Percentiles rank a stretch among this genome's conserved stretches.
phyloP scores from a whole-genome alignment of 345 rosid species.

The Rhizophora mangle region DNA sequence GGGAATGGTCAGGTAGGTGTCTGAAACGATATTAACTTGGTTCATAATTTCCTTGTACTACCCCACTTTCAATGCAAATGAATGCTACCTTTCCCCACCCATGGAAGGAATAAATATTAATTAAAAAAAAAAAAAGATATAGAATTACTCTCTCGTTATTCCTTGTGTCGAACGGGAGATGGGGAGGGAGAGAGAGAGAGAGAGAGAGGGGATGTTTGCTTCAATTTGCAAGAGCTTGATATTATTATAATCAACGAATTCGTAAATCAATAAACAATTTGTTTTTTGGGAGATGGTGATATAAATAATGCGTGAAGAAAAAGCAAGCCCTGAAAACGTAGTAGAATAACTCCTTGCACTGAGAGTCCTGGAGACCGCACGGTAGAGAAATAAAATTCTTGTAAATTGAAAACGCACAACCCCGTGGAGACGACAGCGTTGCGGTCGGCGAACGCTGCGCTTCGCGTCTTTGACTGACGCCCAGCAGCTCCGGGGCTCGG shows the following conservation, averaged over 20 bases:
- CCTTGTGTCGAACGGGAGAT: not conserved
- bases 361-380: no score
- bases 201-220: slow-evolving; percentile 34
- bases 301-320: slow-evolving; percentile 32
- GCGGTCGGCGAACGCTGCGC: slow-evolving; percentile 81
- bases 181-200: not conserved
- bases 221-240: slow-evolving; percentile 26
- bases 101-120: no score
- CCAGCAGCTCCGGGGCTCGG: no score
- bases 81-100: not conserved
- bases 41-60: slow-evolving; percentile 4
- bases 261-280: not conserved
- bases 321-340: slow-evolving; percentile 21
- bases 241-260: not conserved
- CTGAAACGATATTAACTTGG: not conserved
- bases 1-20: slow-evolving; percentile 25
- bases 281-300: slow-evolving; percentile 29
- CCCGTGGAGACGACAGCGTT: slow-evolving; percentile 64
- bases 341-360: no score
- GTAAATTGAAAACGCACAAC: slow-evolving; percentile 64
- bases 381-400: slow-evolving; percentile 23
- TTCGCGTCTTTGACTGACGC: not conserved
- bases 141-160: not conserved
- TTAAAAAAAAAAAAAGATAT: not conserved
- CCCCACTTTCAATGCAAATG: slow-evolving; percentile 13